Percentiles rank a stretch among this genome's conserved stretches.
phyloP scores from a whole-genome alignment of 371 early-diverging fungal genomes.

The Mucor racemosus region DNA sequence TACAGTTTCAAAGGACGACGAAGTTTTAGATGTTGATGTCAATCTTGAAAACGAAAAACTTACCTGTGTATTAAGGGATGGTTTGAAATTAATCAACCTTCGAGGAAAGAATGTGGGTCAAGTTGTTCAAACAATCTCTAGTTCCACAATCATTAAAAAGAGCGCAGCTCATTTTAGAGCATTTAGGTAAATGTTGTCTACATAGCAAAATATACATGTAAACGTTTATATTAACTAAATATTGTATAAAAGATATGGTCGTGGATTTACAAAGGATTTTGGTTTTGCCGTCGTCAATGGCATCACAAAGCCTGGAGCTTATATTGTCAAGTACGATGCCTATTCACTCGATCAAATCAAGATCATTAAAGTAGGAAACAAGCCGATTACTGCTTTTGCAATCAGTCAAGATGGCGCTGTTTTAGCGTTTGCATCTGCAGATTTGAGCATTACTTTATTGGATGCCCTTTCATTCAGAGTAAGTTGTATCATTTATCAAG shows the following conservation, averaged over 20 bases:
- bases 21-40: conserved; percentile 70
- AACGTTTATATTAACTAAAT: not conserved
- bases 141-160: conserved; percentile 54
- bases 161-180: conserved; percentile 51
- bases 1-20: conserved; percentile 36
- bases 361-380: conserved; percentile 32
- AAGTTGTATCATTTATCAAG: not conserved
- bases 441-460: conserved; percentile 56
- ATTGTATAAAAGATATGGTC: conserved; percentile 51
- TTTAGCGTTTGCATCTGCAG: conserved; percentile 63
- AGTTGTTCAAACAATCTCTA: conserved; percentile 60
- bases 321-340: conserved; percentile 39
- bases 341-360: conserved; percentile 41
- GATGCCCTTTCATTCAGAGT: conserved; percentile 60
- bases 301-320: conserved; percentile 32
- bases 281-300: conserved; percentile 48
- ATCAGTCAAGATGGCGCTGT: conserved; percentile 61
- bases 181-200: conserved; percentile 41
- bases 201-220: too few relatives aligned
- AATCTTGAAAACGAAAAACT: conserved; percentile 55
- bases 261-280: conserved; percentile 47
- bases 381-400: conserved; percentile 46
- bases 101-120: conserved; percentile 57
- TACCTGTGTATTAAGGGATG: conserved; percentile 51
- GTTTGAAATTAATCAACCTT: conserved; percentile 55